phyloP scores from a whole-genome alignment of 192 early-diverging fungal genomes.

The Rhizophagus clarus region DNA sequence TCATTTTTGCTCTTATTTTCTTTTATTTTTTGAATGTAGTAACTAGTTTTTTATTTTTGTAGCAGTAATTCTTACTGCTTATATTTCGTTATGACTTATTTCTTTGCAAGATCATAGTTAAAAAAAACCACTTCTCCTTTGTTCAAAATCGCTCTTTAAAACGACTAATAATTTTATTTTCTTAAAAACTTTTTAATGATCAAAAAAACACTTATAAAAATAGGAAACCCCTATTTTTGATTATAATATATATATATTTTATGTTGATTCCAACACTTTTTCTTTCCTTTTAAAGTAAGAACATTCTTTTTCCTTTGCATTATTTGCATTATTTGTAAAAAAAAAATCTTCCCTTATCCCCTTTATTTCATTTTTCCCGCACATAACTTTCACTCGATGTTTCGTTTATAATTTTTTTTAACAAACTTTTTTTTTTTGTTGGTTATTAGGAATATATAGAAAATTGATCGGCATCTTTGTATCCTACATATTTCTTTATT shows the following conservation, averaged over 20 bases:
- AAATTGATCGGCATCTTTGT: not conserved
- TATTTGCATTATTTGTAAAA: not conserved
- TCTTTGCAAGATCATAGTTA: not conserved
- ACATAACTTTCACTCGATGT: not conserved
- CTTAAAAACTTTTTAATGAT: not conserved
- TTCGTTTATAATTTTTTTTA: not conserved
- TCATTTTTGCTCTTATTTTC: not conserved
- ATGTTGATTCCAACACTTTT: not conserved
- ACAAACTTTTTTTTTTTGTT: not conserved
- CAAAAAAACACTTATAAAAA: not conserved
- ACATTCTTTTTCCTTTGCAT: not conserved
- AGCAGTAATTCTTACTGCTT: not conserved
- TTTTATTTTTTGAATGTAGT: not conserved
- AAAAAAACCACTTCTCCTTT: not conserved
- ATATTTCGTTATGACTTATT: not conserved
- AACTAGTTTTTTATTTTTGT: not conserved
- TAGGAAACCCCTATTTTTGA: not conserved
- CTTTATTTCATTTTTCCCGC: not conserved
- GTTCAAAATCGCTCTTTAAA: not conserved
- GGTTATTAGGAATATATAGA: not conserved
- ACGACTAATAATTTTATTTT: not conserved
- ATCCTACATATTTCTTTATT: no score
- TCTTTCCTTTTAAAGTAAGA: not conserved
- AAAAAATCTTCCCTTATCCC: not conserved
- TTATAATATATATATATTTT: not conserved